These are phyloP conservation scores for Cystobasidiopsis lactophilus DNA, from an alignment of 768 basidiomycete genomes.

Conservation along the genomic window DNA sequence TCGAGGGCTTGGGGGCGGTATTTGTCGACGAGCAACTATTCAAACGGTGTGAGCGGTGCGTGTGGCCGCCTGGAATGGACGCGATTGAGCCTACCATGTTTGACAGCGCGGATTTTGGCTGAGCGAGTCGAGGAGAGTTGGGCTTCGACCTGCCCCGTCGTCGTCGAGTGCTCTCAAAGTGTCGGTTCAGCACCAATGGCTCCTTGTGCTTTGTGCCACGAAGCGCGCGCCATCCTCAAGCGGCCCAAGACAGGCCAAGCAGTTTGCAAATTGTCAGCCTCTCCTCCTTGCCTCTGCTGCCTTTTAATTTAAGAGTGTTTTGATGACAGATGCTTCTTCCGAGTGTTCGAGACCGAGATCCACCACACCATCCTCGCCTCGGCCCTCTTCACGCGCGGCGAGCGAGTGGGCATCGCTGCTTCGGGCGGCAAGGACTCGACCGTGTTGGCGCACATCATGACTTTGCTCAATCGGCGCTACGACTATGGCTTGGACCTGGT, in stretches of 20 bases:
- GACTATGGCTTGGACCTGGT: constrained; percentile 75
- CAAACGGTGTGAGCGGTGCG: too few relatives aligned
- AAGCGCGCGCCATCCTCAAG: constrained; percentile 76
- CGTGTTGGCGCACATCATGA: constrained; percentile 92
- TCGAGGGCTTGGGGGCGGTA: constrained; percentile 67
- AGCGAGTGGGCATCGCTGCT: constrained; percentile 89
- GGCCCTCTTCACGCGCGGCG: constrained; percentile 62
- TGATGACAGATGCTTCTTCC: constrained; percentile 57
- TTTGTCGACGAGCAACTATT: constrained; percentile 29
- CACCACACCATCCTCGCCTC: constrained; percentile 78
- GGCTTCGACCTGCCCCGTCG: too few relatives aligned
- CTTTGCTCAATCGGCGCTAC: constrained; percentile 79
- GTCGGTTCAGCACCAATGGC: too few relatives aligned
- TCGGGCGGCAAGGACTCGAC: constrained; percentile 99
- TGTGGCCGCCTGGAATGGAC: too few relatives aligned
- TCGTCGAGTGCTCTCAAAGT: too few relatives aligned
- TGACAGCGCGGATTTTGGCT: too few relatives aligned
- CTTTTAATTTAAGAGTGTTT: too few relatives aligned
- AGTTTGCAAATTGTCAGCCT: constrained; percentile 55
- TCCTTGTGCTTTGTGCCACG: constrained; percentile 44
- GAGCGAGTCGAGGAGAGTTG: too few relatives aligned
- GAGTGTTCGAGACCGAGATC: constrained; percentile 92
- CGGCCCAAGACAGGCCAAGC: constrained; percentile 93
- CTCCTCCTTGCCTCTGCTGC: too few relatives aligned
- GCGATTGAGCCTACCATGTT: too few relatives aligned